A percentile compares a stretch with the other conserved stretches of the same genome.
Evolutionary conservation across 352 stramenopile species (phyloP).

Genomic region (Phytophthora idaei): DNA sequence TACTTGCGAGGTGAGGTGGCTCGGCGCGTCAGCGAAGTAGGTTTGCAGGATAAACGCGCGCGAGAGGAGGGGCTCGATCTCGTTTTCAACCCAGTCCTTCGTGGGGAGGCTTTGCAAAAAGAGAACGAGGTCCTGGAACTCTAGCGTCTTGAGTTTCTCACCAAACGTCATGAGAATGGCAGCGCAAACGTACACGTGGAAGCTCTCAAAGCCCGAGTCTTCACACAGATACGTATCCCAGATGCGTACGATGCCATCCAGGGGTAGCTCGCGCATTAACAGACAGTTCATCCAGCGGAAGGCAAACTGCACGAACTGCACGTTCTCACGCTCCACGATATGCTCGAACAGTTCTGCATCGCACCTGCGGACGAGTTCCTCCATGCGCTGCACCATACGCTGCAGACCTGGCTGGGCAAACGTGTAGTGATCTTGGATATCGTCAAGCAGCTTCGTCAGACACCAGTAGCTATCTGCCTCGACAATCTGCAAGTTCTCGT

Average conservation of each 20-base stretch:
- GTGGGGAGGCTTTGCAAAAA: conserved; percentile 98
- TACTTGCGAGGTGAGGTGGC: conserved; percentile 61
- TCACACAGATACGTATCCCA: conserved; percentile 99
- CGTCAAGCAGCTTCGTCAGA: conserved; percentile 97
- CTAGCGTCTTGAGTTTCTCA: conserved; percentile 93
- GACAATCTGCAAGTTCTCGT: conserved; percentile 80
- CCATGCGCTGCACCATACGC: conserved; percentile 97
- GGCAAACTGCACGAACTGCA: conserved; percentile 99
- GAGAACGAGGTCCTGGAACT: conserved; percentile 98
- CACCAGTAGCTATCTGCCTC: conserved; percentile 99
- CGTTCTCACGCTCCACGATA: conserved; percentile 91
- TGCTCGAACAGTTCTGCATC: conserved; percentile 96
- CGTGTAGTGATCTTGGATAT: conserved; percentile 99
- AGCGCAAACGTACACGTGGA: conserved; percentile 99
- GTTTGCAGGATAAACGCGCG: conserved; percentile 96
- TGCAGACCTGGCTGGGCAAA: conserved; percentile 98
- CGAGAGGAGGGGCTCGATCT: conserved; percentile 98
- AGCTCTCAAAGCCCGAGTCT: conserved; percentile 98
- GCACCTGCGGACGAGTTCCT: conserved; percentile 97
- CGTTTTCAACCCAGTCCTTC: conserved; percentile 95
- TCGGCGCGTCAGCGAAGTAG: conserved; percentile 89
- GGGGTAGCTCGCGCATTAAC: conserved; percentile 96
- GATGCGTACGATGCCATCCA: conserved; percentile 95
- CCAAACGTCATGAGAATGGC: conserved; percentile 98
- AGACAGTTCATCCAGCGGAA: conserved; percentile 99